These are phyloP conservation scores for Massospora cicadina DNA, from an alignment of 371 early-diverging fungal genomes.

Conservation along the genomic window DNA sequence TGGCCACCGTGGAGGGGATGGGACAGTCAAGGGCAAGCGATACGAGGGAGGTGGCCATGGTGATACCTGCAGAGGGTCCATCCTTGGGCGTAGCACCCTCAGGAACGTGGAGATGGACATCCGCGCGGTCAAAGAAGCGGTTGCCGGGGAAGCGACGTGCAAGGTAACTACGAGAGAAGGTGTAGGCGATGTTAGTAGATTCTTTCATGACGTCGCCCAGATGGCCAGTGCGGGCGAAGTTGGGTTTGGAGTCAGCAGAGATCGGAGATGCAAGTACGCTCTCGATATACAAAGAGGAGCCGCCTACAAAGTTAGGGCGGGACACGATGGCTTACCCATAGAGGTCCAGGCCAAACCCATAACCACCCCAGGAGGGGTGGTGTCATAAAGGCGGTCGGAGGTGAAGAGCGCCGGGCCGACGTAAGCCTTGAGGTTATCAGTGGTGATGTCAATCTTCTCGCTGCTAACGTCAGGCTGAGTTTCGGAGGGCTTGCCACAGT, in stretches of 20 bases:
- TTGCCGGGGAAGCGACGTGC: constrained; percentile 56
- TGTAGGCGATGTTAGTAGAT: constrained; percentile 85
- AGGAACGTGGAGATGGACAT: constrained; percentile 90
- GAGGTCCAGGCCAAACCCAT: constrained; percentile 95
- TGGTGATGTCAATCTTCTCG: constrained; percentile 34
- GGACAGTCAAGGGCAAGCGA: constrained; percentile 71
- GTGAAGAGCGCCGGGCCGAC: constrained; percentile 83
- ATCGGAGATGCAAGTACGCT: constrained; percentile 69
- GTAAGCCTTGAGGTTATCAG: constrained; percentile 66
- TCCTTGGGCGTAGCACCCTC: constrained; percentile 97
- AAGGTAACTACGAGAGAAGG: constrained; percentile 67
- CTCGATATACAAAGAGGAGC: constrained; percentile 86
- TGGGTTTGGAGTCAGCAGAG: constrained; percentile 39
- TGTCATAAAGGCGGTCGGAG: constrained; percentile 76
- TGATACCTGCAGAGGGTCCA: constrained; percentile 91
- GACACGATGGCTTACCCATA: constrained; percentile 37
- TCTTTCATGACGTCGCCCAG: constrained; percentile 98
- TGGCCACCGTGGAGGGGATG: constrained; percentile 62
- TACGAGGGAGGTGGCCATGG: constrained; percentile 85
- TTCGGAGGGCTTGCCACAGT: constrained; percentile 15
- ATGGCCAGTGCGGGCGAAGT: constrained; percentile 73
- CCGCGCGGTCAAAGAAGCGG: constrained; percentile 73
- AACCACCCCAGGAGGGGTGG: constrained; percentile 80
- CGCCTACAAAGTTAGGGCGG: constrained; percentile 30
- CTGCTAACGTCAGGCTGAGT: constrained; percentile 23